Conservation (phyloP, 495 filamentous ascomycete genomes). For the Penicillium coffeae region DNA sequence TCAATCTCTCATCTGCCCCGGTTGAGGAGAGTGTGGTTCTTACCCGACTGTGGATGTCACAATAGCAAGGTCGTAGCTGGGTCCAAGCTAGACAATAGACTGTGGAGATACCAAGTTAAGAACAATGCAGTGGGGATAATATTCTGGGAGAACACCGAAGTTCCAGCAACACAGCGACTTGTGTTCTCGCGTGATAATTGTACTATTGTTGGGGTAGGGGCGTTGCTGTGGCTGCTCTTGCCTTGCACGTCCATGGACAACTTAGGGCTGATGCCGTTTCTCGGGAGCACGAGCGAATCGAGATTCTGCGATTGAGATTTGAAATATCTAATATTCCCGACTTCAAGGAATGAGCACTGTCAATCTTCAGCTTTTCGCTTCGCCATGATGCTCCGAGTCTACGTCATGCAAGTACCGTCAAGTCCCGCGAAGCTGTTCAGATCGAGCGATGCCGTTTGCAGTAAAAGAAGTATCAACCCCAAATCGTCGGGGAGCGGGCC, state of each 20-base stretch:
- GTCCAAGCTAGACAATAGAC: neutral
- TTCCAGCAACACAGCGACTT: neutral
- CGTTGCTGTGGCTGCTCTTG: no score
- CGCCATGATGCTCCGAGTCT: no score
- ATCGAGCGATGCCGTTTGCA: conserved; percentile 11
- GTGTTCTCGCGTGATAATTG: no score
- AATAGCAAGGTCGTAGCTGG: neutral
- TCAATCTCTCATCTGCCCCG: neutral
- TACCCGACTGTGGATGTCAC: neutral
- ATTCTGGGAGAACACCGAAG: neutral
- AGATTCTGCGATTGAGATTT: no score
- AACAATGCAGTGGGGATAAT: neutral
- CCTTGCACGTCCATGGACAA: no score
- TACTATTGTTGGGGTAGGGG: no score
- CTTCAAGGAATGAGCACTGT: no score
- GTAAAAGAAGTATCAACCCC: neutral
- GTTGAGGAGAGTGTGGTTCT: neutral
- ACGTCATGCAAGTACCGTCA: neutral
- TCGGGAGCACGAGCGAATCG: no score
- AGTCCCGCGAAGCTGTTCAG: conserved; percentile 1
- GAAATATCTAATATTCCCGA: no score
- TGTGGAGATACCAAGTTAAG: neutral
- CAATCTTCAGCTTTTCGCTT: no score
- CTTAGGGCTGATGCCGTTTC: no score
- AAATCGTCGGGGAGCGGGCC: conserved; percentile 2